phyloP scores from a whole-genome alignment of 108 stramenopile genomes.

The Cyclotella sp. region DNA sequence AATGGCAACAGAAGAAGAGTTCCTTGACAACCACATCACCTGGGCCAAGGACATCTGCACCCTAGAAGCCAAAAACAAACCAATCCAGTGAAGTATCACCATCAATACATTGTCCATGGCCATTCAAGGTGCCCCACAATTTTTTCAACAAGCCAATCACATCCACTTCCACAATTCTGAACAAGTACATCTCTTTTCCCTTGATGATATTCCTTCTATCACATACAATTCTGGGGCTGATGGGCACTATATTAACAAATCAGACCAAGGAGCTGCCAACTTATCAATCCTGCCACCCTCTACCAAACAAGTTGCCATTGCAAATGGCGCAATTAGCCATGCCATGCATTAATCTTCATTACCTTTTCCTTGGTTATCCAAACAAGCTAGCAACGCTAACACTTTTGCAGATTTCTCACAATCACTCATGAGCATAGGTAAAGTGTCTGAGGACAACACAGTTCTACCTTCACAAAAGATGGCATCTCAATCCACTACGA shows the following conservation, averaged over 20 bases:
- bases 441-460: background rate
- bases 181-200: no score
- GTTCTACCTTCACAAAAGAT: no score
- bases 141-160: background rate
- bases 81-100: background rate
- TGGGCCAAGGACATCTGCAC: background rate
- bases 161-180: no score
- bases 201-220: no score
- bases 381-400: background rate
- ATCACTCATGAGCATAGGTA: no score
- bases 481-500: background rate
- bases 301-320: constrained; percentile 3
- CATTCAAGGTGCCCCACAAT: background rate
- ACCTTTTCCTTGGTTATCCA: background rate
- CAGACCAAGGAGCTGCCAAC: background rate
- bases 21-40: background rate
- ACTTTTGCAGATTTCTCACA: background rate
- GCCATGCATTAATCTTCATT: background rate
- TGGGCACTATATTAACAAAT: background rate
- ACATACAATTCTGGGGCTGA: constrained; percentile 11
- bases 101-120: background rate
- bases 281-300: background rate
- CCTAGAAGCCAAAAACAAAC: background rate
- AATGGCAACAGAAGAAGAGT: background rate
- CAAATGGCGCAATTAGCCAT: background rate